These are phyloP conservation scores for Ophiorrhiza pumila DNA, from an alignment of 257 asterid genomes.

Conservation along the genomic window DNA sequence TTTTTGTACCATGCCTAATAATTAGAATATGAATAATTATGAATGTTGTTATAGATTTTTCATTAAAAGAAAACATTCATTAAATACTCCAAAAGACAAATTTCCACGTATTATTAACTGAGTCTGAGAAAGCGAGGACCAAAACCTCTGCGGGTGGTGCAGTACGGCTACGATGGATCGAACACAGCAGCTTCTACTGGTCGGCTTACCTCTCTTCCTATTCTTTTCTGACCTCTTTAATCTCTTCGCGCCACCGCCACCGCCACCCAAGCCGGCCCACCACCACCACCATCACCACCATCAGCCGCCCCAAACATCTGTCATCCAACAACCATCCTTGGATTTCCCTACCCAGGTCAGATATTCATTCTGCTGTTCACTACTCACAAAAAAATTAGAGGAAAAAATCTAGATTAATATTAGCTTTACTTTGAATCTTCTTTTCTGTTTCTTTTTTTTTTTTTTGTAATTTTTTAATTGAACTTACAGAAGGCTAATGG, in stretches of 20 bases:
- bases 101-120: too few species aligned
- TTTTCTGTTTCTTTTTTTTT: neutral
- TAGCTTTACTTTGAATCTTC: neutral
- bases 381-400: neutral
- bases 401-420: neutral
- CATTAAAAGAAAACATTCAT: too few species aligned
- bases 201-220: constrained; percentile 80
- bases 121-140: too few species aligned
- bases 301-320: constrained; percentile 4
- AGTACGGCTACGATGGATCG: constrained; percentile 55
- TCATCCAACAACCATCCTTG: constrained; percentile 39
- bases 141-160: neutral
- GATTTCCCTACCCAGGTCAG: constrained; percentile 73
- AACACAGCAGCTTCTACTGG: constrained; percentile 67
- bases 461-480: neutral
- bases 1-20: too few species aligned
- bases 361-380: neutral
- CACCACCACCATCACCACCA: constrained; percentile 47
- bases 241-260: constrained; percentile 80
- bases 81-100: too few species aligned
- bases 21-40: too few species aligned
- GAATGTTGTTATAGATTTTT: too few species aligned
- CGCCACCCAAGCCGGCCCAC: constrained; percentile 55
- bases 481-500: constrained; percentile 60
- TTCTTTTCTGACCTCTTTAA: constrained; percentile 70